phyloP scores from a whole-genome alignment of 192 early-diverging fungal genomes.

The Geranomyces variabilis region DNA sequence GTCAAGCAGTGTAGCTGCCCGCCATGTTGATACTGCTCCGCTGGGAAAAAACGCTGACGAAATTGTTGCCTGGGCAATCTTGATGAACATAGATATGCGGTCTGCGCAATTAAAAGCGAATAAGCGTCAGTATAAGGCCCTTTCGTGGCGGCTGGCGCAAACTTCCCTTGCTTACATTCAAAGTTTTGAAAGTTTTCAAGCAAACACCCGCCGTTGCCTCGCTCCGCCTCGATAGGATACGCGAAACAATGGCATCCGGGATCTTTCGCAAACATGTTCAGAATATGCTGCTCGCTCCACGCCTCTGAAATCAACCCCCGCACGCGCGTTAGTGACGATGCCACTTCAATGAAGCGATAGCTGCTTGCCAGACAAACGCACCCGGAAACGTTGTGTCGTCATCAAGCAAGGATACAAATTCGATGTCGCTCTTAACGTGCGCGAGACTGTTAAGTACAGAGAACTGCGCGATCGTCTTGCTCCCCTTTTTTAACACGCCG shows the following conservation, averaged over 20 bases:
- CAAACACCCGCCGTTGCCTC: background rate
- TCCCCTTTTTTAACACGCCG: constrained; percentile 20
- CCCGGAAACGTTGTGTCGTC: constrained; percentile 27
- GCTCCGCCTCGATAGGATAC: constrained; percentile 13
- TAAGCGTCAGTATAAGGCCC: no score
- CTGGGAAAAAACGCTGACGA: constrained; percentile 12
- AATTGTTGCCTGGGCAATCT: constrained; percentile 4
- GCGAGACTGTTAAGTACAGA: constrained; percentile 13
- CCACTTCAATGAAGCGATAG: background rate
- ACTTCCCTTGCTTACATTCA: constrained; percentile 18
- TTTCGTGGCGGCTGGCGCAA: no score
- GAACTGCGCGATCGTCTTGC: constrained; percentile 30
- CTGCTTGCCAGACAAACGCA: background rate
- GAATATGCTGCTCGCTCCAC: constrained; percentile 9
- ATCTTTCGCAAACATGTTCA: constrained; percentile 10
- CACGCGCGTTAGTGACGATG: no score
- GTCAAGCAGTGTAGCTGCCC: constrained; percentile 7
- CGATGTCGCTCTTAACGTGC: constrained; percentile 9
- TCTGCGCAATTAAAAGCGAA: no score
- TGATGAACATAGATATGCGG: constrained; percentile 13
- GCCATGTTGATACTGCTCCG: constrained; percentile 37
- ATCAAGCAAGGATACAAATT: constrained; percentile 30
- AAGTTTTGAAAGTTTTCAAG: constrained; percentile 22
- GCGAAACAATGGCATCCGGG: constrained; percentile 5
- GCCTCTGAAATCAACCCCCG: background rate